phyloP scores from a whole-genome alignment of 2,329 filamentous ascomycete species.

The Clonostachys chloroleuca region DNA sequence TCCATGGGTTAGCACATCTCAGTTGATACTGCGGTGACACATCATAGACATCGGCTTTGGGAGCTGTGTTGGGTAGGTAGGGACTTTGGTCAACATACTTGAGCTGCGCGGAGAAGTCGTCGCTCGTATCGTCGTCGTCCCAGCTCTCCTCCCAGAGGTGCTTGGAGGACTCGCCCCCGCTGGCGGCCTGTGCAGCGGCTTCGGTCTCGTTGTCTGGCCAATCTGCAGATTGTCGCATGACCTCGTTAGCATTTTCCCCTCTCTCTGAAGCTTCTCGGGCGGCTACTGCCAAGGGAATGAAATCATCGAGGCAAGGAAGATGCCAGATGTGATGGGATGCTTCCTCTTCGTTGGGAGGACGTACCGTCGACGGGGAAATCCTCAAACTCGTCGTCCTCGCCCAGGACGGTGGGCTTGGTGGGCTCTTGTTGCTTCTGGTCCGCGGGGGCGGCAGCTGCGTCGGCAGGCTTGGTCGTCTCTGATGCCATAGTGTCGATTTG shows the following conservation, averaged over 20 bases:
- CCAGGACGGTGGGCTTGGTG: slow-evolving; percentile 56
- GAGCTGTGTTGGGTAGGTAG: neutral
- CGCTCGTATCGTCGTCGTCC: slow-evolving; percentile 96
- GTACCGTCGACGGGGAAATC: slow-evolving; percentile 95
- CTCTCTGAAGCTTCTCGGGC: neutral
- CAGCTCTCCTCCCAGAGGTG: slow-evolving; percentile 99
- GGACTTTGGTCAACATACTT: slow-evolving; percentile 54
- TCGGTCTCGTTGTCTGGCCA: slow-evolving; percentile 92
- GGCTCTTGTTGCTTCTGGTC: slow-evolving; percentile 20
- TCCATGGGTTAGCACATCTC: neutral
- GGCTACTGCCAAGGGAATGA: neutral
- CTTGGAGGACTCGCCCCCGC: slow-evolving; percentile 57
- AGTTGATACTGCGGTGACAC: too few species aligned
- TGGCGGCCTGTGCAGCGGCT: slow-evolving; percentile 46
- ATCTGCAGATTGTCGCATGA: slow-evolving; percentile 46
- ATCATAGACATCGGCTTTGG: too few species aligned
- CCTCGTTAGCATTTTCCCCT: neutral
- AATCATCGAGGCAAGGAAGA: neutral
- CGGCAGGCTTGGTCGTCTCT: slow-evolving; percentile 18
- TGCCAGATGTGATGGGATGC: neutral
- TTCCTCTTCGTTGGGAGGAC: slow-evolving; percentile 6
- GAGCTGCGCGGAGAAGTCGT: slow-evolving; percentile 93
- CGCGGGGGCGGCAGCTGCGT: slow-evolving; percentile 19
- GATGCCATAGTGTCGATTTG: slow-evolving; percentile 12
- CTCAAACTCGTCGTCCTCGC: slow-evolving; percentile 98